Base-by-base conservation (phyloP, 2,329 filamentous ascomycete species). In the Fusarium sp. region DNA sequence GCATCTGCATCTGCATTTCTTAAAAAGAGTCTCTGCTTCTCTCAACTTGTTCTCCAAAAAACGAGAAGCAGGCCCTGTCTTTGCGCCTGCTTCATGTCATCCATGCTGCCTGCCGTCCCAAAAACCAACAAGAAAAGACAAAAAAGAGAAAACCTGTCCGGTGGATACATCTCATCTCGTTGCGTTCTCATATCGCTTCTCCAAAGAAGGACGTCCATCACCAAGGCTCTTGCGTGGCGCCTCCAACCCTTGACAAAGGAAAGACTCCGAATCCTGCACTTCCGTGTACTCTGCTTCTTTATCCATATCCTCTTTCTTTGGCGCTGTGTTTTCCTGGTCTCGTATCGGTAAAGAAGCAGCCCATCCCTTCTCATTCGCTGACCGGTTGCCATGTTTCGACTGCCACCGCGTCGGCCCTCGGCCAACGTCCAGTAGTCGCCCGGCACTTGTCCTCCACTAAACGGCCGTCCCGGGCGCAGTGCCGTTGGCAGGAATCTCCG, bases 391-490 rank as follows among this genome's bases (percentile, higher is more conserved):
- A 54, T 69, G 62, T 62, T 57, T 66, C 45, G 58, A 69, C 66
- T 74, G 72, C 72, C 72, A 62, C 50, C 72, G 67, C 45, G 61
- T 66, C 39, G 70, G 61, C 35, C 48, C 67, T 76, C 69, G 74
- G 57, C 66, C 63, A 37, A 56, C 70, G 32, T 78, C 75, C 43
- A 68, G 63, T 43, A 69, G 59, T 72, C 77, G 72, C 70, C 76
- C 68, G 68, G 71, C 68, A 68, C 67, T 73, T 61, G 67, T 66
- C 71, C 64, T 76, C 78, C 77, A 76, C 80, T 85, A 86, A 67
- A 83, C 83, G 65, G 84, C 84, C 59, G 84, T 84, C 68, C 85
- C 84, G 64, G 83, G 84, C 50, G 78, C 83, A 60, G 82, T 80
- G 78, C 81, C 76, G 76, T 80, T 72, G 78, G 81, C 74, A 81